A percentile compares a stretch with the other conserved stretches of the same genome.
phyloP scores from a whole-genome alignment of 2,329 filamentous ascomycete genomes.

The Tolypocladium guangdongense region DNA sequence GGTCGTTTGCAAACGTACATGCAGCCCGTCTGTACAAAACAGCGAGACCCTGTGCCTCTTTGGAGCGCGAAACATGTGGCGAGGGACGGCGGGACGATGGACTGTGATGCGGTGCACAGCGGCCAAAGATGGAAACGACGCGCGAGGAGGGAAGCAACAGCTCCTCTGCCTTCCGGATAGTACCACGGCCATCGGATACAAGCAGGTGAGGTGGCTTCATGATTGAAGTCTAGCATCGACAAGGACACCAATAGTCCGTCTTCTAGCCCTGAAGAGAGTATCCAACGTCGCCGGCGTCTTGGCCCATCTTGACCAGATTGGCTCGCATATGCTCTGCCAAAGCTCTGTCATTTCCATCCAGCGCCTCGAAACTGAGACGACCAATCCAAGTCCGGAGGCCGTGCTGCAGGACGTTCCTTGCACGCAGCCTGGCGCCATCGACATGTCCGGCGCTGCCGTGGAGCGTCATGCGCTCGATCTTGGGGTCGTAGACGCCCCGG shows the following conservation, averaged over 20 bases:
- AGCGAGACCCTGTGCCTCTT: not conserved
- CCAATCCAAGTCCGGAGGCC: conserved; percentile 58
- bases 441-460: conserved; percentile 61
- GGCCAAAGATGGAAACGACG: no score
- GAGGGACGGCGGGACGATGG: no score
- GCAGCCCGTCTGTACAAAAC: not conserved
- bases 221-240: no score
- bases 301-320: conserved; percentile 51
- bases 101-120: no score
- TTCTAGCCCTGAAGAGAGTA: conserved; percentile 47
- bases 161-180: no score
- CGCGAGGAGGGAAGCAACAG: no score
- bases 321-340: conserved; percentile 54
- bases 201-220: no score
- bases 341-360: conserved; percentile 30
- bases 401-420: conserved; percentile 66
- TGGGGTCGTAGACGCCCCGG: conserved; percentile 51
- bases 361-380: conserved; percentile 40
- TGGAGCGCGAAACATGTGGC: no score
- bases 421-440: conserved; percentile 41
- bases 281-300: conserved; percentile 49
- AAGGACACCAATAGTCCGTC: not conserved
- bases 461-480: conserved; percentile 55
- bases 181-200: no score
- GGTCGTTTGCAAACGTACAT: not conserved